Base-by-base conservation (phyloP, 352 stramenopile genomes). In the Phytophthora pluvialis region DNA sequence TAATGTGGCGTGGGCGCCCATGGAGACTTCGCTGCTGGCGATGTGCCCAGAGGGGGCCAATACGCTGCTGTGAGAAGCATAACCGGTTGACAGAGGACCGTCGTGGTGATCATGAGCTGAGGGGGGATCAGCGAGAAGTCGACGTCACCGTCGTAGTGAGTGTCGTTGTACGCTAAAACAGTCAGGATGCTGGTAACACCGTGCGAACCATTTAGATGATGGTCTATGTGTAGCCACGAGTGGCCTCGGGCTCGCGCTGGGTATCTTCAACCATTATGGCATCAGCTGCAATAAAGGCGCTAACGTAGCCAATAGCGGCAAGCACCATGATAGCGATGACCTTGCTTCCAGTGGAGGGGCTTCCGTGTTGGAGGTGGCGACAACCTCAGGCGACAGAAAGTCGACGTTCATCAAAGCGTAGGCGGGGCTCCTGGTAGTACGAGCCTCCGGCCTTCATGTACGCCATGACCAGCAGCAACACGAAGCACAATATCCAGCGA, bases 281-380 rank as follows among this genome's bases (percentile, higher is more conserved):
- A 45, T 88, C 78, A n/a, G 76, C 78, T 2, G 77, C 72, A 3
- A 83, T 73, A 25, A 86, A 77, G 3, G 75, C 70, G 48, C 78
- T 60, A 13, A 86, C 54, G 39, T 85, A 88, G 5, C 75, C 72
- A 29, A 88, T 70, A 15, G 73, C 73, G 5, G 76, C 70, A 26
- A 83, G n/a, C 60, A 79, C 77, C 70, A 85, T 81, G 40, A 82
- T 66, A 40, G 78, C 56, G 28, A 78, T 70, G 51, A 73, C 81
- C 28, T 75, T 72, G 49, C 48, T 68, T 44, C 68, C 76, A 15
- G 40, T 75, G 32, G 49, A 54, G 5, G 66, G 4, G 78, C 78
- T 4, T 69, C 54, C 33, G 52, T 60, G 62, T 82, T 84, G 26
- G 83, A 64, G 5, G 59, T 63, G 11, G 50, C 48, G n/a, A 69